phyloP scores from a whole-genome alignment of 2,329 filamentous ascomycete species.

The Claviceps capensis region DNA sequence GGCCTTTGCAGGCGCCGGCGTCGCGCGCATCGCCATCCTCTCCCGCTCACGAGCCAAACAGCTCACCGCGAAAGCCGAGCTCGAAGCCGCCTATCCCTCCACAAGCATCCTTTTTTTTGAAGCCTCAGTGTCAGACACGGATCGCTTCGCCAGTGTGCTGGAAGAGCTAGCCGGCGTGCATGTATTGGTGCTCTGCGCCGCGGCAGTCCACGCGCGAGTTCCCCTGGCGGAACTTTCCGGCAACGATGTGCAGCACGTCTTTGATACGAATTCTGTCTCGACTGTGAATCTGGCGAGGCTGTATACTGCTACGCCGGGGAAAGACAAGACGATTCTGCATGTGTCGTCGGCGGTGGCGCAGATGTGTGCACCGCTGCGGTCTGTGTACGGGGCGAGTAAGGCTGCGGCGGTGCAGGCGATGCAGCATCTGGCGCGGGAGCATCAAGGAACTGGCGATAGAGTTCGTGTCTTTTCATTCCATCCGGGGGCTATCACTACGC shows the following conservation, averaged over 20 bases:
- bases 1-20: not conserved
- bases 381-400: conserved; percentile 1
- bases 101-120: not conserved
- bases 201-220: not conserved
- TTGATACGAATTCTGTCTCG: not conserved
- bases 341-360: not conserved
- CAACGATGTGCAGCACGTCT: not conserved
- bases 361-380: not conserved
- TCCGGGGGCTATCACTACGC: not conserved
- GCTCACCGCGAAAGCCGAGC: not conserved
- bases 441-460: not conserved
- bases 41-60: not conserved
- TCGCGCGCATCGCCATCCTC: not conserved
- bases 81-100: not conserved
- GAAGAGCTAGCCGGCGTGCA: not conserved
- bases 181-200: not conserved
- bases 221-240: not conserved
- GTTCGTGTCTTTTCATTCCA: not conserved
- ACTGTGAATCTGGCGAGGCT: not conserved
- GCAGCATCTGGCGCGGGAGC: conserved; percentile 1
- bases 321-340: not conserved
- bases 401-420: conserved; percentile 1
- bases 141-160: not conserved
- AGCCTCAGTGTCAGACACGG: not conserved
- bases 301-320: not conserved